Percentiles rank a stretch among this genome's conserved stretches.
phyloP scores from a whole-genome alignment of 441 rosid genomes.

The Pelargonium fulgidum region DNA sequence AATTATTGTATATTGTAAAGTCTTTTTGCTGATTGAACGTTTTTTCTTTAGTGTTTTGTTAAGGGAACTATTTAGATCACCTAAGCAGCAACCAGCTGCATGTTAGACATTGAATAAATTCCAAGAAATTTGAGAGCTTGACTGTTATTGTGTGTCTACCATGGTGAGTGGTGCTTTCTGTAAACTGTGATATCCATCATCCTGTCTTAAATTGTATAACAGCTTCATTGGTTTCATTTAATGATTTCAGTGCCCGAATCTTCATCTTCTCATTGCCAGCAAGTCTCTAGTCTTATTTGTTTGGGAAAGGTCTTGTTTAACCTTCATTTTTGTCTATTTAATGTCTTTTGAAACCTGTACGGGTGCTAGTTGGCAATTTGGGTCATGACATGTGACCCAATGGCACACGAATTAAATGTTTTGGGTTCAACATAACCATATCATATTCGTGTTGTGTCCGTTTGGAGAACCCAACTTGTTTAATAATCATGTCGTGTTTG shows the following conservation, averaged over 20 bases:
- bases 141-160: not conserved
- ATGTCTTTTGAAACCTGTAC: too few relatives aligned
- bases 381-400: too few relatives aligned
- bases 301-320: not conserved
- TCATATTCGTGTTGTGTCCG: too few relatives aligned
- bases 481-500: too few relatives aligned
- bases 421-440: too few relatives aligned
- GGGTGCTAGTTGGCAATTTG: too few relatives aligned
- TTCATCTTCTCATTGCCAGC: not conserved
- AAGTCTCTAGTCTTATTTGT: not conserved
- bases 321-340: not conserved
- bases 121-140: not conserved
- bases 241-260: not conserved
- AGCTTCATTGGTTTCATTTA: not conserved
- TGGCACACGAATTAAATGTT: too few relatives aligned
- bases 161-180: not conserved
- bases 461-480: too few relatives aligned
- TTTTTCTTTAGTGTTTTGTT: not conserved
- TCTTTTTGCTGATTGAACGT: too few relatives aligned
- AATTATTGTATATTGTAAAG: not conserved
- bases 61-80: not conserved
- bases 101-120: not conserved
- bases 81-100: not conserved
- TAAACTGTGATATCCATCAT: not conserved
- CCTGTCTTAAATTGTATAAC: not conserved